Conservation (phyloP, 495 filamentous ascomycete genomes). For the Pyronema omphalodes region DNA sequence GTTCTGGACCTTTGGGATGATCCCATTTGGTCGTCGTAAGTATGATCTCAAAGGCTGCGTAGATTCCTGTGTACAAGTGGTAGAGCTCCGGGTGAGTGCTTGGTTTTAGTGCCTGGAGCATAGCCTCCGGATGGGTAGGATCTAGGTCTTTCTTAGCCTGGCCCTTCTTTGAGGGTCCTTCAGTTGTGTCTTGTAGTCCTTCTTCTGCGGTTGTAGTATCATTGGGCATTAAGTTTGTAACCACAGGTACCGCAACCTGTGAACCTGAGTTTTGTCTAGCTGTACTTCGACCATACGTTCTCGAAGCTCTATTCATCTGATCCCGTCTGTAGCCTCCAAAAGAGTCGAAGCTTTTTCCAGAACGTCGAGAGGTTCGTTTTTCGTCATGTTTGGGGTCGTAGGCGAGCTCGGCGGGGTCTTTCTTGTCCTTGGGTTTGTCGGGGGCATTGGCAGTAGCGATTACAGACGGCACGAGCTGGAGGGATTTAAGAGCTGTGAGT, state of each 20-base stretch:
- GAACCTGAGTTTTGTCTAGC: not conserved
- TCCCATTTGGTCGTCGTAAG: constrained; percentile 6
- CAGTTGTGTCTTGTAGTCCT: not conserved
- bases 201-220: not conserved
- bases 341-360: no score
- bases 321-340: no score
- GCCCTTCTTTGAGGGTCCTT: not conserved
- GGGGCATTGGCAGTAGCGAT: not conserved
- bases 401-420: not conserved
- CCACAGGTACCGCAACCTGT: not conserved
- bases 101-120: constrained; percentile 11
- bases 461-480: not conserved
- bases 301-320: no score
- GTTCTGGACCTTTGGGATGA: not conserved
- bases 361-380: not conserved
- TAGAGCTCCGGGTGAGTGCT: constrained; percentile 11
- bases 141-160: not conserved
- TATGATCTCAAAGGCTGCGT: constrained; percentile 13
- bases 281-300: no score
- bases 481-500: constrained; percentile 6
- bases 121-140: not conserved
- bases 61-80: constrained; percentile 13
- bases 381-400: not conserved
- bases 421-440: not conserved
- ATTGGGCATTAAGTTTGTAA: not conserved